Base-by-base conservation (phyloP, 139 green algal genomes). In the Picocystis salinarum region DNA sequence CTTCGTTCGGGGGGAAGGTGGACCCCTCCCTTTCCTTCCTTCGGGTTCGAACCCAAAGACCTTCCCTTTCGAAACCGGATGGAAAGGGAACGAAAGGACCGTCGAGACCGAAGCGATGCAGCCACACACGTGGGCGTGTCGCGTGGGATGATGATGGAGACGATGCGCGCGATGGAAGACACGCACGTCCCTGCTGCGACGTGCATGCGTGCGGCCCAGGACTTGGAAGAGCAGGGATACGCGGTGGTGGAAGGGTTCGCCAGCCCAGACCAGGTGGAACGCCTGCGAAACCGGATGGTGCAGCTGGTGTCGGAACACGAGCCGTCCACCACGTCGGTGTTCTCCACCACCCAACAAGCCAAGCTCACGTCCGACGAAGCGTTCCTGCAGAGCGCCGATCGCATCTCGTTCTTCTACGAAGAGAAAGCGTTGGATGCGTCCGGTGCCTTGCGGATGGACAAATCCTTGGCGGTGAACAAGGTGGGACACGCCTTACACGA, bases 391-490 rank as follows among this genome's bases (percentile, higher is more conserved):
- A 77, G 57, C 12, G 76, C 63, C 29, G 59, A 30, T 33, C 69
- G 65, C 36, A 41, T 66, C 17, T 60, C 44, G 22, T 70, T 65
- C 39, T 69, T 85, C 56, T 79, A 80, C 26, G 73, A 84, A 57
- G 83, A 93, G 56, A 69, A 76, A 37, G 83, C 81, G 2, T 76
- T 89, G 34, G 73, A 81, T 25, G 62, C n/a, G n/a, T n/a, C n/a
- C n/a, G n/a, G n/a, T n/a, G n/a, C n/a, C n/a, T n/a, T n/a, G n/a
- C n/a, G n/a, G n/a, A n/a, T 69, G 4, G 18, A 66, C 7, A 62
- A 62, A 6, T 37, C 31, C 31, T 15, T 37, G 13, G 31, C 31
- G 13, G 31, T 37, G 31, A 15, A 13, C 31, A 37, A 37, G 31
- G 31, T 46, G 20, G 44, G 44, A 28, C 44, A 51, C 44, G 65